Base-by-base conservation (phyloP, 2,329 filamentous ascomycete genomes). In the Pseudocercospora cruenta region DNA sequence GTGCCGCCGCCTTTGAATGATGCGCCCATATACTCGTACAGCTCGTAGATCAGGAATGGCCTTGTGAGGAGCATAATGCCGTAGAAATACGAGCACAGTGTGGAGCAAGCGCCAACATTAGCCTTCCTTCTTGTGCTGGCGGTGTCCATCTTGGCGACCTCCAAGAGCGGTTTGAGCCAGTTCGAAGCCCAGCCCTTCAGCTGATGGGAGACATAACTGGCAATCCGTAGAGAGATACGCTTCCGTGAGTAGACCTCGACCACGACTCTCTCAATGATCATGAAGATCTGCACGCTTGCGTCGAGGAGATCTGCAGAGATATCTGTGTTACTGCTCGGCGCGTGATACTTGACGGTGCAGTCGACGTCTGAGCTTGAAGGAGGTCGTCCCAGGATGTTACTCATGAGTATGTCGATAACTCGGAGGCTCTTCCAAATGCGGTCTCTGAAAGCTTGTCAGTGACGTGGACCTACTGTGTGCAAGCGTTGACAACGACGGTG, bases 341-440 rank as follows among this genome's bases (percentile, higher is more conserved):
- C 21, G 8, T 54, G 24, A 65, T 80, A 80, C 59, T 77, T 78
- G n/a, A 79, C 77, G 0, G 76, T 80, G 60, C 79, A 83, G 59
- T 85, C 83, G 14, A 84, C 81, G 63, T 86, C 83, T 0, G 83
- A 84, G 1, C 82, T 85, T 3, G 83, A 83, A 5, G 84, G 83
- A 10, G 84, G 84, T n/a, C 84, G 79, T 6, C 84, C 84, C 8
- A 86, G 72, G 0, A 82, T 79, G 24, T 81, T 83, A 68, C 83
- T 85, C 66, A 85, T 81, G 43, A 84, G 83, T 60, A 85, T 75
- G 64, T 85, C 84, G 58, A 85, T 79, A 60, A 85, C 81, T 1
- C 83, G 80, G 4, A 85, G 74, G 68, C 82, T 85, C 71, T 83
- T 85, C 83, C 83, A 86, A 21, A 85, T 82, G 2, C 82, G 79